Base-by-base conservation (phyloP, 352 stramenopile genomes). In the Blastocystis sp. region DNA sequence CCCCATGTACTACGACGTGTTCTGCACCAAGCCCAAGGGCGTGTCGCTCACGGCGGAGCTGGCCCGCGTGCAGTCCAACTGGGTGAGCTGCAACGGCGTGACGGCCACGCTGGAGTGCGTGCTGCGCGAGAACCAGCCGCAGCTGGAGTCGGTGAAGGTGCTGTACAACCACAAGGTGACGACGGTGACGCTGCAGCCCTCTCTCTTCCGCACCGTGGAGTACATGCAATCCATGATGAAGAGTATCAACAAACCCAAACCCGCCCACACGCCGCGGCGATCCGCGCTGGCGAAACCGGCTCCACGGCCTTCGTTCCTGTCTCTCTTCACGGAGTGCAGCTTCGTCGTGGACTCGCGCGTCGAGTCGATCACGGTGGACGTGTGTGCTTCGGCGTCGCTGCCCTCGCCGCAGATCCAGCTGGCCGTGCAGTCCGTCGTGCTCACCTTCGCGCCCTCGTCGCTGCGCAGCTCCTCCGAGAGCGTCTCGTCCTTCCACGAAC, bases 141-240 rank as follows among this genome's bases (percentile, higher is more conserved):
- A 28, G 1, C 56, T 84, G n/a, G 74, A 84, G 40, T 67, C 45
- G 38, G 23, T 84, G 0, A 69, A 53, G 10, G 10, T 84, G 10
- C 21, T 41, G 23, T 84, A 84, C 38, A 84, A 48, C 28, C 74
- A 84, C 43, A 84, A 67, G 28, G 53, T 59, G 14, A 84, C 74
- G 2, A 34, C 34, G 40, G 34, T 84, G 5, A 64, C 23, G 41
- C 56, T 69, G 1, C 45, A 41, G 34, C 74, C 74, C 2, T 84
- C 74, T 2, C 65, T 84, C 23, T 41, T 84, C 21, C 74, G 52
- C 2, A 84, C 74, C 41, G 38, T 52, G 0, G 74, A 84, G n/a
- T 84, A 84, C 53, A 34, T 84, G 23, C 74, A 67, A 23, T 84
- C 74, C 21, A 66, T 84, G 52, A 1, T 69, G 45, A 28, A 7